Conservation (phyloP, 2,329 filamentous ascomycete species). For the Elsinoe perseae region DNA sequence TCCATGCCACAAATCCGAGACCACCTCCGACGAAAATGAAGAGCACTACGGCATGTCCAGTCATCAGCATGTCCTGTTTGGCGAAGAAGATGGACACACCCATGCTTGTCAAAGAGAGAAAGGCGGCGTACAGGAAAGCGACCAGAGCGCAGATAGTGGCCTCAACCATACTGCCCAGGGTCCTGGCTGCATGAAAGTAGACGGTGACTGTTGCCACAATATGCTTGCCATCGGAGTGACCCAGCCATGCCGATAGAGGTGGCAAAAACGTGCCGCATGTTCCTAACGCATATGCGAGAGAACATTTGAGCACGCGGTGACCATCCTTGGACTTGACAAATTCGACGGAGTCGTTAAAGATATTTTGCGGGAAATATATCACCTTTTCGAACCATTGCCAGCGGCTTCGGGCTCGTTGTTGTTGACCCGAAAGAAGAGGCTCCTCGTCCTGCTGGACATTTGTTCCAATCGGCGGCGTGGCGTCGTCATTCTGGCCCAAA, state of each 20-base stretch:
- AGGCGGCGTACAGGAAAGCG: constrained; percentile 69
- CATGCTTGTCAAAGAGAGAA: constrained; percentile 79
- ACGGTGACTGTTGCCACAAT: constrained; percentile 89
- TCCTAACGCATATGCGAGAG: constrained; percentile 77
- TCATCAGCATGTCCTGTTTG: constrained; percentile 54
- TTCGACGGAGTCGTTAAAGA: constrained; percentile 31
- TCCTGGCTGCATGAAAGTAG: constrained; percentile 86
- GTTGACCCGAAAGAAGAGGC: neutral
- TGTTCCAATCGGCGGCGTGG: neutral
- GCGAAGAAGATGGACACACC: constrained; percentile 75
- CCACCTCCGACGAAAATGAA: constrained; percentile 79
- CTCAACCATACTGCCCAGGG: constrained; percentile 82
- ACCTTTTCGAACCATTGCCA: neutral
- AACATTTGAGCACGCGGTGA: constrained; percentile 80
- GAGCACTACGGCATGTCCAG: constrained; percentile 73
- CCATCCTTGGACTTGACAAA: constrained; percentile 67
- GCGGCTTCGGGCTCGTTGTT: constrained; percentile 7
- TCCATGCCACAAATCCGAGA: constrained; percentile 64
- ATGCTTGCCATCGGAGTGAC: constrained; percentile 83
- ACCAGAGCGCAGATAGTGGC: constrained; percentile 67
- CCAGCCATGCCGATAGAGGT: constrained; percentile 63
- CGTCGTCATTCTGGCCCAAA: constrained; percentile 11
- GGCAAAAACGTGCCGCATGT: constrained; percentile 79
- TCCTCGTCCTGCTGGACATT: neutral
- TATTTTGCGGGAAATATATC: constrained; percentile 26